These are phyloP conservation scores for Carpinus viminea DNA, from an alignment of 306 rosid genomes.

Conservation along the genomic window DNA sequence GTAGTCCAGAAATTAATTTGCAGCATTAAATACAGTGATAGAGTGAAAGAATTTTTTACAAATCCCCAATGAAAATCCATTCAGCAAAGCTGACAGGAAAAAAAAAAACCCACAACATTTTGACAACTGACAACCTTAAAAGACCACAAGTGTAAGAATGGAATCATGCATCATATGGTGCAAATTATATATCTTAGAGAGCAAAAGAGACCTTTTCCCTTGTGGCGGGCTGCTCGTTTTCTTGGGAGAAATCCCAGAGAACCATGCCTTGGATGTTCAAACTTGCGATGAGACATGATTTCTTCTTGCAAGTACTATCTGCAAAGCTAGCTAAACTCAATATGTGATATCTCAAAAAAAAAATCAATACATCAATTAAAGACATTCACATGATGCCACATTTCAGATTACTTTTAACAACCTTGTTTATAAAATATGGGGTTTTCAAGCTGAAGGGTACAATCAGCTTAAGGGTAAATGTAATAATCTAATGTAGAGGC, in stretches of 20 bases:
- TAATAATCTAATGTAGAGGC: no score
- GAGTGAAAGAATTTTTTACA: neutral
- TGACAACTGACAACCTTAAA: neutral
- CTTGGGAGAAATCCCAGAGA: conserved; percentile 61
- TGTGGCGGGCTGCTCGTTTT: conserved; percentile 54
- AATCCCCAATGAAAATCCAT: neutral
- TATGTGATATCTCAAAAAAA: neutral
- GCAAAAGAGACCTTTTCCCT: conserved; percentile 47
- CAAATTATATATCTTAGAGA: neutral
- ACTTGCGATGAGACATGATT: conserved; percentile 58
- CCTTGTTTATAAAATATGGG: no score
- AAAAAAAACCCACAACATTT: neutral
- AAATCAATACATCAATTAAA: neutral
- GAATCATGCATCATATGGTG: neutral
- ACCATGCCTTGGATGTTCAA: conserved; percentile 60
- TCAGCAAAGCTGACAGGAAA: neutral
- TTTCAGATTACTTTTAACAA: neutral
- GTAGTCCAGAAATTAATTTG: neutral
- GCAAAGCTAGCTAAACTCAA: conserved; percentile 17
- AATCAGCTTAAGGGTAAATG: neutral
- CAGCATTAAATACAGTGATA: neutral
- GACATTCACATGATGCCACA: neutral
- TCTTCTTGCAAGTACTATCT: conserved; percentile 2
- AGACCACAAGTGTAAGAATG: no score
- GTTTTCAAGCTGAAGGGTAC: neutral